A percentile compares a stretch with the other conserved stretches of the same genome.
Conservation (phyloP, 768 basidiomycete genomes). For the Saitozyma sp. region DNA sequence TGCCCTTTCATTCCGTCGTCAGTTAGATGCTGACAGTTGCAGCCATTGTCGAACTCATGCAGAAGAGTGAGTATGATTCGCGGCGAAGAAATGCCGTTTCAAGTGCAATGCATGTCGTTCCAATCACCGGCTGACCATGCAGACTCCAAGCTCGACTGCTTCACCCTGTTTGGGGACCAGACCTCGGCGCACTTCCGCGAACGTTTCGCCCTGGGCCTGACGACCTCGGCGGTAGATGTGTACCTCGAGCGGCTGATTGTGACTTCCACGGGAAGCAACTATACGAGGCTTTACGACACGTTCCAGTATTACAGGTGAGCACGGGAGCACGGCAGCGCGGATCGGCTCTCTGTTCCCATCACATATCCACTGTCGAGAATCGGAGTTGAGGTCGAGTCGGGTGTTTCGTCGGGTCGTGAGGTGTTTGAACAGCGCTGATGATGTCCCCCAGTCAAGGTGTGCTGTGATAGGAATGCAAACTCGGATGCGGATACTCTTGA, state of each 20-base stretch:
- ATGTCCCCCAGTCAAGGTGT: too few species aligned
- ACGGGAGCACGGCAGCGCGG: background rate
- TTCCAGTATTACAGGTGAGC: conserved; percentile 50
- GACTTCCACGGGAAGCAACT: conserved; percentile 84
- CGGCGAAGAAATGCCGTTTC: background rate
- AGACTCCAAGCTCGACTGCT: conserved; percentile 91
- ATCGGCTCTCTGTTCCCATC: background rate
- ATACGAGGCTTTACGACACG: conserved; percentile 95
- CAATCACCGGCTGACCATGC: conserved; percentile 10
- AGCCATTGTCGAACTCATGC: conserved; percentile 95
- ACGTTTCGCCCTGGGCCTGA: conserved; percentile 87
- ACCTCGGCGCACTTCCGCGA: conserved; percentile 85
- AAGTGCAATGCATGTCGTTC: background rate
- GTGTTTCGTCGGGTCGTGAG: too few species aligned
- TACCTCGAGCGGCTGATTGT: conserved; percentile 89
- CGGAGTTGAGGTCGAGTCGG: too few species aligned
- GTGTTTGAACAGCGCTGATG: too few species aligned
- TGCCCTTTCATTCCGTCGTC: background rate
- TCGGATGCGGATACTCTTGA: too few species aligned
- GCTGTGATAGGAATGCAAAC: too few species aligned
- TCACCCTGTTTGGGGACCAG: conserved; percentile 83
- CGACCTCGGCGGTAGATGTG: conserved; percentile 75
- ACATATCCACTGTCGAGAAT: too few species aligned
- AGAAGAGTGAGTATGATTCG: conserved; percentile 66
- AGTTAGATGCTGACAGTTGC: conserved; percentile 14